Evolutionary conservation across 495 filamentous ascomycete genomes (phyloP), one percentile per base, ranked within the genome.

Genomic region (Neurospora sp.): DNA sequence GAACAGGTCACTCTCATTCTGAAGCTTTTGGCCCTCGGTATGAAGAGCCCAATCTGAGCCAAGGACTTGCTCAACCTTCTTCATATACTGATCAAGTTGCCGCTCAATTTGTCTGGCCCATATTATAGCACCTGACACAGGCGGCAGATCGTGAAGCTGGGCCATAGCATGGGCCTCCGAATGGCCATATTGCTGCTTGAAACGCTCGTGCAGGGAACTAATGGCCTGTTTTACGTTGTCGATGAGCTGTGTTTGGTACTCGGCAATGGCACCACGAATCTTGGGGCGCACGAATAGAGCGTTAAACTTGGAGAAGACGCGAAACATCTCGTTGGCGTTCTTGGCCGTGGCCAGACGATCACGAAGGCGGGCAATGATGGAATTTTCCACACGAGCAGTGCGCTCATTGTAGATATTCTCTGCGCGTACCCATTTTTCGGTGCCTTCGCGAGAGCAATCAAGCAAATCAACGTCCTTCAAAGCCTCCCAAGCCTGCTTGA

Each of bases 231-330:
- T 98, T 70, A 99, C 96, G 78, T 94, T 97, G 74, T 97, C 94
- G 74, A 99, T 97, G 40, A 99, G 91, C 79, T 97, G 93, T 6
- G 93, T 93, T 78, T 99, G 96, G 78, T 98, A 99, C 80, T 98
- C 96, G 37, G 93, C 90, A 78, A 99, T 99, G 69, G 96, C 96
- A 77, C 96, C 94, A 59, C 96, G 90, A 80, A 99, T 98, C 85
- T 98, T 98, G 20, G 96, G 96, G 39, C 96, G 89, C 69, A 99
- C 94, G 78, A 99, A 95, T 69, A 99, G 90, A 38, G 96, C 96
- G 78, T 99, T 99, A 87, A 99, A 99, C 78, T 98, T 98, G 22
- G 96, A 99, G 79, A 98, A 98, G 68, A 99, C 96, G 44, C 96
- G 92, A 80, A 99, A 99, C 96, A 98, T 99, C 79, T 98, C 96